Evolutionary conservation across 768 basidiomycete genomes (phyloP).

Genomic region (Calocera cornea): DNA sequence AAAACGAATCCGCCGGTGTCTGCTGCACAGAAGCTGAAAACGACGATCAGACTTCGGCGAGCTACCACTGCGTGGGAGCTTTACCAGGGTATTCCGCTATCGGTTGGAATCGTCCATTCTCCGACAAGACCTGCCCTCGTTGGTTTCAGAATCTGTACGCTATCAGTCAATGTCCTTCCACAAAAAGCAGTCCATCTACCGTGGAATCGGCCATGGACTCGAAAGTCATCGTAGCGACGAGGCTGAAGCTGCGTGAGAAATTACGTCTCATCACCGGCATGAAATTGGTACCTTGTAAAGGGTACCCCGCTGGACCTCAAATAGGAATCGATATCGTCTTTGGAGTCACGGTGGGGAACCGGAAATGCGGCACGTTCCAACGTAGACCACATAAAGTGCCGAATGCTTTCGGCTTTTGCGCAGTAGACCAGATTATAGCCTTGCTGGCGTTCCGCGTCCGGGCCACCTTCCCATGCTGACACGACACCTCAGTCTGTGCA

Average conservation of each 20-base stretch:
- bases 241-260: neutral
- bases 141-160: neutral
- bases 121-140: neutral
- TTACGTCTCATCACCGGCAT: neutral
- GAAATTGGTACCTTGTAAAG: neutral
- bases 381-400: neutral
- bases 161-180: neutral
- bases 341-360: neutral
- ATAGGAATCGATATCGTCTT: neutral
- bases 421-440: slow-evolving; percentile 1
- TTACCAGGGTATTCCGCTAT: neutral
- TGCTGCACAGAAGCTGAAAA: neutral
- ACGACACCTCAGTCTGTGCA: neutral
- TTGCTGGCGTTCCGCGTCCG: neutral
- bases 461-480: neutral
- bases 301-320: neutral
- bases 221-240: neutral
- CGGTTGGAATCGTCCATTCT: neutral
- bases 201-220: slow-evolving; percentile 1
- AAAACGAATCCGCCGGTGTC: neutral
- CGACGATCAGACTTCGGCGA: neutral
- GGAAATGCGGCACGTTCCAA: slow-evolving; percentile 1
- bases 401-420: neutral
- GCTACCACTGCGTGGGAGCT: neutral
- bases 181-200: neutral